phyloP scores from a whole-genome alignment of 371 early-diverging fungal species.

The Actinomortierella ambigua region DNA sequence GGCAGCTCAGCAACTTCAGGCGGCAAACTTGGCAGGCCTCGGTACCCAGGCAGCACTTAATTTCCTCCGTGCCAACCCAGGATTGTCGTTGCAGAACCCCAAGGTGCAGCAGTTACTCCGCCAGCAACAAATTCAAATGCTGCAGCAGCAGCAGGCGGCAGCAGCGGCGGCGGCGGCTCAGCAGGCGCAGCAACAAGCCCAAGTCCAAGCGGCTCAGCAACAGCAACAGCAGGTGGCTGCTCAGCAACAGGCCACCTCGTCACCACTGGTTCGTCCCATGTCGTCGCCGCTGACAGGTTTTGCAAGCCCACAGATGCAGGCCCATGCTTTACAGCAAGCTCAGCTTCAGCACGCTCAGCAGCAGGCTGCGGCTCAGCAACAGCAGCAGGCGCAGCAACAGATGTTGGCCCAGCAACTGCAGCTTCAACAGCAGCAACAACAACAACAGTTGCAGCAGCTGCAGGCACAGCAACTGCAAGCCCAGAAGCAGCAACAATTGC shows the following conservation, averaged over 20 bases:
- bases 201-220: constrained; percentile 22
- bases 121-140: constrained; percentile 26
- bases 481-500: constrained; percentile 6
- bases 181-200: constrained; percentile 12
- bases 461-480: constrained; percentile 22
- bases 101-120: constrained; percentile 31
- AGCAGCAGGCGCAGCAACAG: constrained; percentile 1
- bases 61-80: constrained; percentile 25
- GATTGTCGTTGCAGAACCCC: constrained; percentile 15
- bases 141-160: constrained; percentile 21
- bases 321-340: constrained; percentile 28
- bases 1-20: constrained; percentile 23
- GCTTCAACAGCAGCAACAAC: constrained; percentile 22
- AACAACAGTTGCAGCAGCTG: constrained; percentile 12
- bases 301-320: constrained; percentile 36
- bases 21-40: constrained; percentile 15
- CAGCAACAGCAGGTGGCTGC: constrained; percentile 23
- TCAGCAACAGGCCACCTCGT: constrained; percentile 37
- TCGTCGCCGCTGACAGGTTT: constrained; percentile 43
- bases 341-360: constrained; percentile 17
- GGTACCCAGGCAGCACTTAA: constrained; percentile 23
- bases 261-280: constrained; percentile 38
- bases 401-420: constrained; percentile 14
- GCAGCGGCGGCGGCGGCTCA: constrained; percentile 13
- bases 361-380: constrained; percentile 20